Percentiles rank a stretch among this genome's conserved stretches.
These are phyloP conservation scores for Trichocladium antarcticum DNA, from an alignment of 495 filamentous ascomycete genomes.

Conservation along the genomic window DNA sequence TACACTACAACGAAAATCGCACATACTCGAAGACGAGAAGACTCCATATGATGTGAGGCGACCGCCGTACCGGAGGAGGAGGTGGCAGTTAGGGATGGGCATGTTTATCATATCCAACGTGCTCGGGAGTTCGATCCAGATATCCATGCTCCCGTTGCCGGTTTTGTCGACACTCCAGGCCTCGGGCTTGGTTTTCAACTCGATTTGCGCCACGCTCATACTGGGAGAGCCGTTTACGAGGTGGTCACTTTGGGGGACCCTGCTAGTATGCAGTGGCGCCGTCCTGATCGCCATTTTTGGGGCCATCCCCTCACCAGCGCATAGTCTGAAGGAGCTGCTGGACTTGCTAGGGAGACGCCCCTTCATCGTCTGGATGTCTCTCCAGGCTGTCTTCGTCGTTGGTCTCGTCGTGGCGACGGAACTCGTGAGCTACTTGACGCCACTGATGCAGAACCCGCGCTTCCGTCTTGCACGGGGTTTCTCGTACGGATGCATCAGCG, in stretches of 20 bases:
- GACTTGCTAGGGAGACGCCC: conserved; percentile 57
- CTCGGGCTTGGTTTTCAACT: conserved; percentile 95
- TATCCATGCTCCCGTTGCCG: conserved; percentile 89
- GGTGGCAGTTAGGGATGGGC: conserved; percentile 97
- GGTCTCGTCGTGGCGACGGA: conserved; percentile 55
- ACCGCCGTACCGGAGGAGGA: conserved; percentile 78
- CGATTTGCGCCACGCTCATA: conserved; percentile 88
- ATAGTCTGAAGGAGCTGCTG: conserved; percentile 73
- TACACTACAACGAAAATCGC: conserved; percentile 97
- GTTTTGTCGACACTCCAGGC: conserved; percentile 94
- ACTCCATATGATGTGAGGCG: conserved; percentile 62
- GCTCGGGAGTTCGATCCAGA: conserved; percentile 90
- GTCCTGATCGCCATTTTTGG: conserved; percentile 88
- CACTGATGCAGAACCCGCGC: conserved; percentile 43
- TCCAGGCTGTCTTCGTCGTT: conserved; percentile 60
- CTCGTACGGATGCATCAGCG: conserved; percentile 79
- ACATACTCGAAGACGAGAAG: conserved; percentile 95
- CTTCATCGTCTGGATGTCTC: conserved; percentile 88
- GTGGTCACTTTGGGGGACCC: conserved; percentile 78
- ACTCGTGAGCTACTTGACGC: conserved; percentile 38
- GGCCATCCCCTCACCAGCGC: conserved; percentile 88
- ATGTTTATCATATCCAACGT: conserved; percentile 96
- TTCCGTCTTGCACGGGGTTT: conserved; percentile 79
- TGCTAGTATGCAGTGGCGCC: conserved; percentile 77
- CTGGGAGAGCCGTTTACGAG: conserved; percentile 88